Evolutionary conservation across 1,139 yeast genomes (phyloP), one percentile per base, ranked within the genome.

Genomic region (Geotrichum phurueaensis): DNA sequence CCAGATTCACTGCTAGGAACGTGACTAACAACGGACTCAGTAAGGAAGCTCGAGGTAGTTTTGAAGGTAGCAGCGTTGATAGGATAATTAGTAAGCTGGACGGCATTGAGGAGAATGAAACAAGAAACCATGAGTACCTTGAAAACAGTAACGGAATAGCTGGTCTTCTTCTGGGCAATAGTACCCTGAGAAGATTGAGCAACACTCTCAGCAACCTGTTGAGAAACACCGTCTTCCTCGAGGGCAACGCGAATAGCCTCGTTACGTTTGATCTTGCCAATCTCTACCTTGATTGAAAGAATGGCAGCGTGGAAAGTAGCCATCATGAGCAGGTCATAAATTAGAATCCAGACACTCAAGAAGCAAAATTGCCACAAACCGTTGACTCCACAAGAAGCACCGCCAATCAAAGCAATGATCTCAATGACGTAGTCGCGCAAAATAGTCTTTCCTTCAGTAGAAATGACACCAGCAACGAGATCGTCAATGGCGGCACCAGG

Each of bases 161-260:
- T 59, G 25, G 63, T 29, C 57, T 57, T 54, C 39, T 64, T 49
- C 63, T 66, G 53, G 58, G 60, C 58, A 65, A 67, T 25, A 58
- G 63, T 59, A 65, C 68, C 53, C 60, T 43, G 61, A 62, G 47
- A 64, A 70, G 66, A 69, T 57, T 78, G 73, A 29, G 92, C 85
- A 50, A 89, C 86, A 61, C 83, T 81, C 65, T 83, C 84, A 53
- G 94, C 97, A 54, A 89, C 89, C 62, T 80, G 77, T 60, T 69
- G 84, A 54, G 90, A 82, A 51, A 94, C 83, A 25, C 99, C 99
- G 69, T 95, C 99, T 73, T 94, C 99, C 76, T 92, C 96, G 67
- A 94, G 79, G 25, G 91, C 94, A 67, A 84, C 85, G 70, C 88
- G 86, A 71, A 92, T 82, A 62, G 85, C 83, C 63, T 91, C 86